phyloP scores from a whole-genome alignment of 495 filamentous ascomycete genomes.

The Penicillium arizonense region DNA sequence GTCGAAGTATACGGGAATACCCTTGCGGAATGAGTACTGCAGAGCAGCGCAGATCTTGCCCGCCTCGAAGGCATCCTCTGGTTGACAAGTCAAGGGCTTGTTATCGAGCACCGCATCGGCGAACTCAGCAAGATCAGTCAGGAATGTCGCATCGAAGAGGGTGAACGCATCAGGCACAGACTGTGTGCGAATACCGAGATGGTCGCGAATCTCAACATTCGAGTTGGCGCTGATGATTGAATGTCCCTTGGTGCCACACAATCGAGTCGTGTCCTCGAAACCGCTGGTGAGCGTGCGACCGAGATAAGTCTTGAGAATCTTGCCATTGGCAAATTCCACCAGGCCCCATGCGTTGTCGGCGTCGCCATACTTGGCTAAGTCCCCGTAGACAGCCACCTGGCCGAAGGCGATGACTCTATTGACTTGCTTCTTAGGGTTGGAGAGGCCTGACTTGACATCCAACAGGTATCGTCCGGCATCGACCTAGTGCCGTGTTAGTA shows the following conservation, averaged over 20 bases:
- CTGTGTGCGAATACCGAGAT: constrained; percentile 11
- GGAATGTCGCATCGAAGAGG: constrained; percentile 13
- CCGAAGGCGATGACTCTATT: constrained; percentile 19
- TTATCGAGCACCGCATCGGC: constrained; percentile 16
- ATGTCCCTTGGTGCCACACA: constrained; percentile 18
- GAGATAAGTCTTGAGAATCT: constrained; percentile 17
- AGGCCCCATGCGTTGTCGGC: constrained; percentile 16
- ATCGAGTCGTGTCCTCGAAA: constrained; percentile 15
- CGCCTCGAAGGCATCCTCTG: constrained; percentile 18
- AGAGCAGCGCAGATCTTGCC: constrained; percentile 18
- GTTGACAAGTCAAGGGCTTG: constrained; percentile 15
- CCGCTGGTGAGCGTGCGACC: constrained; percentile 17
- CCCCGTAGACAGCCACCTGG: constrained; percentile 11
- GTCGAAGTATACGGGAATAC: constrained; percentile 15
- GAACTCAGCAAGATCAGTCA: constrained; percentile 16
- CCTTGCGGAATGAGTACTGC: constrained; percentile 17
- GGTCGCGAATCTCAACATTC: constrained; percentile 17
- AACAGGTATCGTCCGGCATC: constrained; percentile 17
- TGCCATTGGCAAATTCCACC: constrained; percentile 17
- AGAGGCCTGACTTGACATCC: constrained; percentile 15
- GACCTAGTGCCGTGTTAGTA: constrained; percentile 9
- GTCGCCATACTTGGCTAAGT: constrained; percentile 14
- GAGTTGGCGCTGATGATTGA: constrained; percentile 16
- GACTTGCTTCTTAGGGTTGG: constrained; percentile 17
- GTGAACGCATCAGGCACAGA: constrained; percentile 19